These are phyloP conservation scores for Teratosphaeria viscida DNA, from an alignment of 2,329 filamentous ascomycete species.

Conservation along the genomic window DNA sequence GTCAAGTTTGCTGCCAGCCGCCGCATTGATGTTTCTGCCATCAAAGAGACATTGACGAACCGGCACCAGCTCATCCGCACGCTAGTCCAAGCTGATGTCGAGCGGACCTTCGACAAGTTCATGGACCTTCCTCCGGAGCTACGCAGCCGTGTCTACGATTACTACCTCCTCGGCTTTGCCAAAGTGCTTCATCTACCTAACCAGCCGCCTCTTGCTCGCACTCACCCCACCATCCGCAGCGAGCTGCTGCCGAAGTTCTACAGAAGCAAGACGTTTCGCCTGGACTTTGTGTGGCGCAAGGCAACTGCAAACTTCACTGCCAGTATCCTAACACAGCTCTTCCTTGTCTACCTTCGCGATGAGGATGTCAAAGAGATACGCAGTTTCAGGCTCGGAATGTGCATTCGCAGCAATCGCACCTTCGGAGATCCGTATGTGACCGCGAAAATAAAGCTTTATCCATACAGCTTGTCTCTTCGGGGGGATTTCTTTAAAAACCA, in stretches of 20 bases:
- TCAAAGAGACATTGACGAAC: neutral
- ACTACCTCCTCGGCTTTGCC: neutral
- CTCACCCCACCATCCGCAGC: neutral
- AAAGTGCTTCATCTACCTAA: neutral
- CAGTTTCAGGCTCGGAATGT: no score
- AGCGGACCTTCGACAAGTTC: neutral
- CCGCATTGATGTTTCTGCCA: neutral
- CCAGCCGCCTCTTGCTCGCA: neutral
- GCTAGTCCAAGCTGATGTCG: neutral
- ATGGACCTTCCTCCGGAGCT: neutral
- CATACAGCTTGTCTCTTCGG: neutral
- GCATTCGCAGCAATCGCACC: no score
- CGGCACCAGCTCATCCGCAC: neutral
- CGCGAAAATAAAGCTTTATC: no score
- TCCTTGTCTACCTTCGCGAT: neutral
- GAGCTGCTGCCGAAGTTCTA: neutral
- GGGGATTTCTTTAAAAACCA: neutral
- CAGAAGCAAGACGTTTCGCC: neutral
- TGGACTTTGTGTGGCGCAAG: neutral
- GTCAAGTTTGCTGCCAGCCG: neutral
- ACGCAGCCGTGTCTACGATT: neutral
- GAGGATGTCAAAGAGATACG: neutral
- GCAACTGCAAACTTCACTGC: neutral
- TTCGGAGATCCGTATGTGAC: no score
- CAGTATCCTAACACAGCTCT: neutral